phyloP scores from a whole-genome alignment of 176 grass and related monocot species.

The Avena insularis region DNA sequence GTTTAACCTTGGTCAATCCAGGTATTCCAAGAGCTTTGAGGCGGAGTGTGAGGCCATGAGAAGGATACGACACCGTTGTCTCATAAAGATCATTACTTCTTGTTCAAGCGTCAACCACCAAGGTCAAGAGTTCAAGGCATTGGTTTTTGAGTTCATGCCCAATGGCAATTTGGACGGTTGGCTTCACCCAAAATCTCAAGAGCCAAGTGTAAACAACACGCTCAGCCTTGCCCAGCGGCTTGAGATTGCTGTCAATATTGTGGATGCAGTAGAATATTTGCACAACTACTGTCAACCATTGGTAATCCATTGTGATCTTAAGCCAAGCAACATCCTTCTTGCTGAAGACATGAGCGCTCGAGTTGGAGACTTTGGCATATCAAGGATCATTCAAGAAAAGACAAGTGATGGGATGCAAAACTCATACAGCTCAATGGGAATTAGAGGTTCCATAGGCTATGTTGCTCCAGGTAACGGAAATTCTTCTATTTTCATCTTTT shows the following conservation, averaged over 20 bases:
- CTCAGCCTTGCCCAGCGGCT: not conserved
- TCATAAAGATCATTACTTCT: slow-evolving; percentile 16
- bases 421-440: slow-evolving; percentile 31
- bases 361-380: slow-evolving; percentile 61
- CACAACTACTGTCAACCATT: not conserved
- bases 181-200: not conserved
- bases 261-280: not conserved
- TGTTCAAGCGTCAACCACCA: not conserved
- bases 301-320: slow-evolving; percentile 14
- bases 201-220: not conserved
- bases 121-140: slow-evolving; percentile 7
- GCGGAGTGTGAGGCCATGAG: slow-evolving; percentile 14
- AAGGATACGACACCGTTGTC: not conserved
- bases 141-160: slow-evolving; percentile 9
- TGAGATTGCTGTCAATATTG: not conserved
- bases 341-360: not conserved
- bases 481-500: not conserved
- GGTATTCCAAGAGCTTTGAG: slow-evolving; percentile 9
- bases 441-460: slow-evolving; percentile 60
- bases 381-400: slow-evolving; percentile 40
- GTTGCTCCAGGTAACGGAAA: slow-evolving; percentile 48
- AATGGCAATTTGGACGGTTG: not conserved
- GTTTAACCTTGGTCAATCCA: slow-evolving; percentile 2
- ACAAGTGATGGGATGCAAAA: not conserved
- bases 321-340: slow-evolving; percentile 21